Percentiles rank a stretch among this genome's conserved stretches.
Conservation (phyloP, 331 rosid genomes). For the Malus hybrid region DNA sequence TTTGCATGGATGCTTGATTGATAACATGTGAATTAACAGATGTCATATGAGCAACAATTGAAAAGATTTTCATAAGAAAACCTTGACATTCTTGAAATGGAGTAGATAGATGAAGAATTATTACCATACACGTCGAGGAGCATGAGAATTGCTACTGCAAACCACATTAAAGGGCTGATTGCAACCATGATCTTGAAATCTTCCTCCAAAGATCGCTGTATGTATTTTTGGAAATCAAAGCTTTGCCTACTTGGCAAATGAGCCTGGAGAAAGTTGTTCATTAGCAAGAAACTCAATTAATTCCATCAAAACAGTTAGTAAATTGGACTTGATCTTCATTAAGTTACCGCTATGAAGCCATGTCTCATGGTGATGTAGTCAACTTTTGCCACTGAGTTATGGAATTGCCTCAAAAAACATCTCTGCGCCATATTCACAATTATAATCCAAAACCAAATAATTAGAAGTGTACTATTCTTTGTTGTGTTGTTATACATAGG, state of each 20-base stretch:
- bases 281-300: neutral
- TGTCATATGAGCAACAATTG: too few species aligned
- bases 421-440: conserved; percentile 28
- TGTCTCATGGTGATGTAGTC: conserved; percentile 55
- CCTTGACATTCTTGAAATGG: too few species aligned
- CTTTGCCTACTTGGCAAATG: conserved; percentile 29
- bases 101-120: neutral
- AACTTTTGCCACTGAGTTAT: conserved; percentile 45
- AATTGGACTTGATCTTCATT: neutral
- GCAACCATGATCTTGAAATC: conserved; percentile 49
- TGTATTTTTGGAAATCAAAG: conserved; percentile 46
- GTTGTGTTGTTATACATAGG: neutral
- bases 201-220: conserved; percentile 39
- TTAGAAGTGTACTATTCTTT: neutral
- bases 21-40: too few species aligned
- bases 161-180: conserved; percentile 60
- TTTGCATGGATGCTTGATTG: too few species aligned
- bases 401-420: conserved; percentile 58
- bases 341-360: conserved; percentile 40
- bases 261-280: conserved; percentile 26
- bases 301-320: neutral
- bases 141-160: conserved; percentile 33
- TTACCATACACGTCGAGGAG: conserved; percentile 50
- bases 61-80: too few species aligned
- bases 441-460: neutral